A percentile compares a stretch with the other conserved stretches of the same genome.
Conservation (phyloP, 805 yeast species). For the Candida sphagnicola region DNA sequence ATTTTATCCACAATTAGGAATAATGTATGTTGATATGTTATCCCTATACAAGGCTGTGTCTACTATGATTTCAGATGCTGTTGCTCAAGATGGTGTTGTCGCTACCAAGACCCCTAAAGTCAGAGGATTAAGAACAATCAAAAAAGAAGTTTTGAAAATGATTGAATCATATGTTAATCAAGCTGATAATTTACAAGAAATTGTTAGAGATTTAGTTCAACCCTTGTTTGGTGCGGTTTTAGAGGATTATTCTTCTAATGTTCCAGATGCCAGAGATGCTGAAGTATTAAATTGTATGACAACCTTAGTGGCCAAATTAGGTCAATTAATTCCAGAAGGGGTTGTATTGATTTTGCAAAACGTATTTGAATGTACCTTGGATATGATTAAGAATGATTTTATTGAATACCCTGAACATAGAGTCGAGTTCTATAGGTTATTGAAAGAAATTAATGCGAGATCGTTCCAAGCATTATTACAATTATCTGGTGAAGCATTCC, state of each 20-base stretch:
- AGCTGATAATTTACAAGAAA: constrained; percentile 81
- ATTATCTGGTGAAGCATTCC: constrained; percentile 89
- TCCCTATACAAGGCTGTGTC: constrained; percentile 86
- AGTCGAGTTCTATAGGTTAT: constrained; percentile 87
- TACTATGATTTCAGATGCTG: constrained; percentile 75
- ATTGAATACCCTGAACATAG: constrained; percentile 97
- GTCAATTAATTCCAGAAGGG: constrained; percentile 83
- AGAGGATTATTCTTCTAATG: constrained; percentile 83
- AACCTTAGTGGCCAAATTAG: constrained; percentile 82
- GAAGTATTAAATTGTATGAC: constrained; percentile 95
- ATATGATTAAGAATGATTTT: constrained; percentile 93
- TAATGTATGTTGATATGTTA: constrained; percentile 85
- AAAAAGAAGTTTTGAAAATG: constrained; percentile 86
- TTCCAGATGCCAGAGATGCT: constrained; percentile 96
- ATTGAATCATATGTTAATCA: constrained; percentile 84
- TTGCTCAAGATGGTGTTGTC: constrained; percentile 74
- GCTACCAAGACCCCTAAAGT: constrained; percentile 95
- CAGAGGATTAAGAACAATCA: constrained; percentile 91
- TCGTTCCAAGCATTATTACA: constrained; percentile 83
- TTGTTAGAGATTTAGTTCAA: constrained; percentile 76
- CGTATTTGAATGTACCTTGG: constrained; percentile 91
- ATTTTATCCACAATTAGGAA: constrained; percentile 81
- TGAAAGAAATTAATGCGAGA: constrained; percentile 81
- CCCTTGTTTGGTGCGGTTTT: constrained; percentile 81
- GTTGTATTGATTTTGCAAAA: constrained; percentile 82